Base-by-base conservation (phyloP, 352 stramenopile genomes). In the Pythium dissimile region DNA sequence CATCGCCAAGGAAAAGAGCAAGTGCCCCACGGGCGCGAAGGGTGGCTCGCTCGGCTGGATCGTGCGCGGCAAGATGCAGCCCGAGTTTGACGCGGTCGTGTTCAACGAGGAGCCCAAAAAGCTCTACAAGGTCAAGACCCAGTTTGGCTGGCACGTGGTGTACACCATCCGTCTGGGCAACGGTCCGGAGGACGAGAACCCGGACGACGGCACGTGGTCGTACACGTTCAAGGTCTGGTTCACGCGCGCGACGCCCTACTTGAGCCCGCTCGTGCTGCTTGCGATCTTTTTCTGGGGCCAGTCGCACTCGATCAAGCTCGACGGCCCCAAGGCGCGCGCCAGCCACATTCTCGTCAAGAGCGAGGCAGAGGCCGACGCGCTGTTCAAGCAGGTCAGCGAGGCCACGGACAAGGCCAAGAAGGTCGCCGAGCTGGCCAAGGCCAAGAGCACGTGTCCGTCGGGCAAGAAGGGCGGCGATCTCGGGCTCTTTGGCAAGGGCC, bases 321-420 rank as follows among this genome's bases (percentile, higher is more conserved):
- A 32, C 35, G 62, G 62, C 24, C 21, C 38, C 30, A 70, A 77
- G 39, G 79, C 80, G 35, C 79, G 85, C 51, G 84, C 84, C 30
- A 92, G 84, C 66, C 84, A 93, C 64, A 90, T 93, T 55, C 75
- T 93, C 47, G 81, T 93, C 43, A 74, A 86, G 58, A 75, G 75
- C 42, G 84, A 93, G 52, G 62, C 55, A 5, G 68, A 90, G 42
- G 80, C 74, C 12, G 81, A 93, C 47, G 71, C 64, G 5, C 53
- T 91, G 23, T 69, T 82, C 46, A 64, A 71, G 51, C 55, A 92
- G 64, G 65, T 93, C 44, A 37, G 49, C 31, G 67, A 69, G 26
- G 62, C 77, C 2, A 56, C 63, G 18, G 78, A 91, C 62, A 70
- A 77, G 51, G 76, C 84, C 38, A 67, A 72, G 51, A 77, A 72